Conservation (phyloP, 352 stramenopile species). For the Phytophthora tubulina region DNA sequence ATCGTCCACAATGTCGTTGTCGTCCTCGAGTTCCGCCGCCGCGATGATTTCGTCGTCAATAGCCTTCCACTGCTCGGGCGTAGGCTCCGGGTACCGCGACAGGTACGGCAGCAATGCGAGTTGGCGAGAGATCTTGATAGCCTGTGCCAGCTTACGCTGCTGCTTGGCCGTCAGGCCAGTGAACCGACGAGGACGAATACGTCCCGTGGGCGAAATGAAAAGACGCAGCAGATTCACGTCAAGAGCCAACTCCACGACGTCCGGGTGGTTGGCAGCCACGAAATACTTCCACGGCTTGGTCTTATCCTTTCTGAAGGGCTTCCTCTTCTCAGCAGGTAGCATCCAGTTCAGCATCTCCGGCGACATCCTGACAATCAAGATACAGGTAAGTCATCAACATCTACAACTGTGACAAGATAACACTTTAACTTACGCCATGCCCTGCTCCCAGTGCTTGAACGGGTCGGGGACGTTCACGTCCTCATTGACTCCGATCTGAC, state of each 20-base stretch:
- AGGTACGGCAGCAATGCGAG: slow-evolving; percentile 79
- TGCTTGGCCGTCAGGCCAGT: slow-evolving; percentile 86
- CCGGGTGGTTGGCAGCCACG: slow-evolving; percentile 73
- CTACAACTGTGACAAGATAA: neutral
- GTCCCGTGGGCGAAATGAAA: slow-evolving; percentile 86
- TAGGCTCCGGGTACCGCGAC: slow-evolving; percentile 83
- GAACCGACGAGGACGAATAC: slow-evolving; percentile 84
- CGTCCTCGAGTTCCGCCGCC: slow-evolving; percentile 62
- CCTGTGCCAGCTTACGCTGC: slow-evolving; percentile 80
- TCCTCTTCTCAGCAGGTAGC: slow-evolving; percentile 68
- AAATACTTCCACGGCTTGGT: slow-evolving; percentile 87
- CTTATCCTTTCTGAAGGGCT: slow-evolving; percentile 61
- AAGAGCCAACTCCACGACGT: slow-evolving; percentile 81
- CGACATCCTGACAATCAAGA: slow-evolving; percentile 32
- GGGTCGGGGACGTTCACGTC: slow-evolving; percentile 47
- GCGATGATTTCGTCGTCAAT: slow-evolving; percentile 86
- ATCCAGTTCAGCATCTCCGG: slow-evolving; percentile 91
- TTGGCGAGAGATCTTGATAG: slow-evolving; percentile 84
- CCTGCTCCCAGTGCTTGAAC: slow-evolving; percentile 63
- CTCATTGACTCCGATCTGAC: slow-evolving; percentile 49
- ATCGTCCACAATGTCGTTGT: slow-evolving; percentile 62
- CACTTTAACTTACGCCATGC: slow-evolving; percentile 55
- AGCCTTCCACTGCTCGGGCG: slow-evolving; percentile 81
- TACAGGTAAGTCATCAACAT: slow-evolving; percentile 13
- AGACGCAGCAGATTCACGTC: slow-evolving; percentile 83